These are phyloP conservation scores for Fusarium sp. DNA, from an alignment of 2,329 filamentous ascomycete species.

Conservation along the genomic window DNA sequence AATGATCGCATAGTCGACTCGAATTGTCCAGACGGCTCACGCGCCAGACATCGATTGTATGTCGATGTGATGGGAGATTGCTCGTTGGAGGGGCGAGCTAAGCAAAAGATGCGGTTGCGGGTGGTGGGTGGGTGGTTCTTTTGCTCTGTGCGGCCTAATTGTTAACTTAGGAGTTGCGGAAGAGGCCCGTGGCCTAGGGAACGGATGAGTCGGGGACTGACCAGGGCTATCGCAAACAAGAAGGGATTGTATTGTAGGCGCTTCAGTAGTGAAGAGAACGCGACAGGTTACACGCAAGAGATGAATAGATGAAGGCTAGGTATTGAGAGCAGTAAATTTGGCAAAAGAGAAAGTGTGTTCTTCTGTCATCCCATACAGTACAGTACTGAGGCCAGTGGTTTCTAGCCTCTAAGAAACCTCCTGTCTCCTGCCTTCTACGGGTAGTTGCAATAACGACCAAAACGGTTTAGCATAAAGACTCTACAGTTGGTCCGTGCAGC, in stretches of 20 bases:
- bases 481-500: conserved; percentile 40
- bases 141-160: conserved; percentile 35
- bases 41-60: conserved; percentile 47
- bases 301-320: not conserved
- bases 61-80: conserved; percentile 43
- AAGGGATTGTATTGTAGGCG: conserved; percentile 11
- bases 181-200: conserved; percentile 38
- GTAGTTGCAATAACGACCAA: conserved; percentile 23
- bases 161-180: conserved; percentile 40
- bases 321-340: conserved; percentile 9
- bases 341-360: conserved; percentile 35
- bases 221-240: conserved; percentile 10
- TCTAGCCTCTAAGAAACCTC: conserved; percentile 36
- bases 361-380: conserved; percentile 28
- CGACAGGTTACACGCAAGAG: not conserved
- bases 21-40: conserved; percentile 44
- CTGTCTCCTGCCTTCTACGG: conserved; percentile 31
- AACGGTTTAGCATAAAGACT: conserved; percentile 28
- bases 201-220: conserved; percentile 36
- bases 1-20: conserved; percentile 51
- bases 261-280: conserved; percentile 8
- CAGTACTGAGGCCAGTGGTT: conserved; percentile 20
- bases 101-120: conserved; percentile 45
- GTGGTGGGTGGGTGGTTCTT: conserved; percentile 37
- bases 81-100: conserved; percentile 46